These are phyloP conservation scores for Podila horticola DNA, from an alignment of 192 early-diverging fungal genomes.

Conservation along the genomic window DNA sequence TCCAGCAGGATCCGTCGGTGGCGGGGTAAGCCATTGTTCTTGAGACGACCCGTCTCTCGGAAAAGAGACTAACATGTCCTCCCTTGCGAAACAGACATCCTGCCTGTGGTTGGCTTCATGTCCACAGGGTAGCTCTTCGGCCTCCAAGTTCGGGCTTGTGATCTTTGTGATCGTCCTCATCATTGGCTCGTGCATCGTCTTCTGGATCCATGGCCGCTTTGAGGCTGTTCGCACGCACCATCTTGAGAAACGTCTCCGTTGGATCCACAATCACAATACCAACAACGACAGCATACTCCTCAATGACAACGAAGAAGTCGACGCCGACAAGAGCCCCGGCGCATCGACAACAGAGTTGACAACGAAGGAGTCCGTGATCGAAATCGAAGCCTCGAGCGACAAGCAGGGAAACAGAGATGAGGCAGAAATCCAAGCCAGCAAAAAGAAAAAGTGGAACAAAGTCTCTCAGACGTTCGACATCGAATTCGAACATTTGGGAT, in stretches of 20 bases:
- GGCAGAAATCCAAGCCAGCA: constrained; percentile 6
- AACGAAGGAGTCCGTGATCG: constrained; percentile 21
- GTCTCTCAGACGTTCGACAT: constrained; percentile 65
- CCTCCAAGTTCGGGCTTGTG: constrained; percentile 41
- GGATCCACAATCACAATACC: constrained; percentile 42
- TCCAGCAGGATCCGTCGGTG: constrained; percentile 56
- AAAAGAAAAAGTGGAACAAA: constrained; percentile 2
- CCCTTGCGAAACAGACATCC: constrained; percentile 14
- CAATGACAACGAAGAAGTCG: neutral
- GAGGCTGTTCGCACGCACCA: constrained; percentile 32
- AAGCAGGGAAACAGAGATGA: neutral
- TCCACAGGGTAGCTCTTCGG: constrained; percentile 34
- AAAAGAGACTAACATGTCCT: no score
- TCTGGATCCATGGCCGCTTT: constrained; percentile 34
- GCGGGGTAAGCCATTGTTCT: constrained; percentile 12
- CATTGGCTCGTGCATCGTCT: constrained; percentile 35
- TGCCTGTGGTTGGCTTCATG: constrained; percentile 46
- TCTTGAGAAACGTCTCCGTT: constrained; percentile 42
- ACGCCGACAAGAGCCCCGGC: neutral
- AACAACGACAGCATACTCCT: constrained; percentile 28
- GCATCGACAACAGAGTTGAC: constrained; percentile 24
- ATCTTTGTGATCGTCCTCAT: constrained; percentile 29
- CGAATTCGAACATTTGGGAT: constrained; percentile 54
- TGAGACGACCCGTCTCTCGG: no score
- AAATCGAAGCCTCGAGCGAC: neutral